Evolutionary conservation across 352 stramenopile genomes (phyloP).

Genomic region (Globisporangium apiculatum): DNA sequence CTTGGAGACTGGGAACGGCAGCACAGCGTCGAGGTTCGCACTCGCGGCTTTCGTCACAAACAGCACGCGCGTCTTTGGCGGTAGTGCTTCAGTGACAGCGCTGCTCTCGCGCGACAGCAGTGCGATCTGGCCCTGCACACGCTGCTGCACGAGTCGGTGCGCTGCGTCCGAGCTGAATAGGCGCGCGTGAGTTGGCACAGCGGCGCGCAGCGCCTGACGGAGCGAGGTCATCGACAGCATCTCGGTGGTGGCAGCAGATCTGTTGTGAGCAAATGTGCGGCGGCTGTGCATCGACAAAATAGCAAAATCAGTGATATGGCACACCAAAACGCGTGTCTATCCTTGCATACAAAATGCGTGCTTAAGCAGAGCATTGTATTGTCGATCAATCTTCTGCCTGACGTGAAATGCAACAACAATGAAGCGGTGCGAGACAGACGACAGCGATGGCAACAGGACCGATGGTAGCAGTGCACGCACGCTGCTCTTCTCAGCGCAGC

Average conservation of each 20-base stretch:
- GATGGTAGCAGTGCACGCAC: neutral
- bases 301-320: too few species aligned
- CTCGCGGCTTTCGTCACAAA: conserved; percentile 26
- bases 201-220: conserved; percentile 4
- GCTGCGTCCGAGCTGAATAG: conserved; percentile 38
- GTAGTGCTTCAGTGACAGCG: neutral
- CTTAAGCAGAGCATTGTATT: neutral
- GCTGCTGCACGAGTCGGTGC: conserved; percentile 58
- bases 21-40: conserved; percentile 21
- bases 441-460: neutral
- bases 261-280: neutral
- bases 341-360: neutral
- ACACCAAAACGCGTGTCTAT: too few species aligned
- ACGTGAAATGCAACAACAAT: too few species aligned
- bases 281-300: neutral
- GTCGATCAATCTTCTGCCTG: too few species aligned
- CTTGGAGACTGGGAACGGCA: conserved; percentile 63
- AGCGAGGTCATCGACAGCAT: conserved; percentile 6
- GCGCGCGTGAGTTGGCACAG: conserved; percentile 11
- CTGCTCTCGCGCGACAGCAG: conserved; percentile 14
- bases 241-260: neutral
- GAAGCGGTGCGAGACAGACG: neutral
- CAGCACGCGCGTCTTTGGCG: conserved; percentile 41
- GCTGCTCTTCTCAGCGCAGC: conserved; percentile 40
- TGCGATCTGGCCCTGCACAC: conserved; percentile 40